Conservation (phyloP, 306 rosid genomes). For the Leucaena leucocephala region DNA sequence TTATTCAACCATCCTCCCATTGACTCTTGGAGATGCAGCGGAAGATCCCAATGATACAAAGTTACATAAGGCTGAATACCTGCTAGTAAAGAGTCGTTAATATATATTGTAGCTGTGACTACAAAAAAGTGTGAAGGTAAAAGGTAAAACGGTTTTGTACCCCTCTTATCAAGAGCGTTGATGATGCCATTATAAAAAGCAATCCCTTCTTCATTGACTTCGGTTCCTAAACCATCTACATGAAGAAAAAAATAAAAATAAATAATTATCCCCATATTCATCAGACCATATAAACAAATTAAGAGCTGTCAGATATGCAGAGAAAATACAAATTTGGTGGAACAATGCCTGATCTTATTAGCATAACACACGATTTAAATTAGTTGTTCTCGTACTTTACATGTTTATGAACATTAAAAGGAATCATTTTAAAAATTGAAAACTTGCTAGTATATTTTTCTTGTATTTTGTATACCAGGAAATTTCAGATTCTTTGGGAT, state of each 20-base stretch:
- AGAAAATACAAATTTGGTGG: no score
- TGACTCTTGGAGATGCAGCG: conserved; percentile 83
- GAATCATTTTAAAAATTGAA: no score
- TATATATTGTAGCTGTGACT: conserved; percentile 22
- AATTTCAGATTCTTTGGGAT: no score
- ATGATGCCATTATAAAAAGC: conserved; percentile 76
- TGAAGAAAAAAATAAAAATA: conserved; percentile 18
- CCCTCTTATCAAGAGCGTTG: conserved; percentile 82
- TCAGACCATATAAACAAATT: not conserved
- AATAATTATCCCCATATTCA: conserved; percentile 22
- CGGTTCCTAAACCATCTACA: conserved; percentile 92
- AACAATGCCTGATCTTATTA: no score
- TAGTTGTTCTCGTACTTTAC: no score
- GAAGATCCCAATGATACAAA: conserved; percentile 97
- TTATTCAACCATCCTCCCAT: conserved; percentile 89
- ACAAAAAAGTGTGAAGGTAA: conserved; percentile 5
- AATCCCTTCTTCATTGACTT: conserved; percentile 81
- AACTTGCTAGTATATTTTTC: no score
- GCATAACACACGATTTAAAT: no score
- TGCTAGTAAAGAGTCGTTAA: conserved; percentile 45
- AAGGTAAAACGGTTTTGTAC: conserved; percentile 42
- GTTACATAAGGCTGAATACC: conserved; percentile 89
- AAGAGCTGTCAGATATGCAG: not conserved
- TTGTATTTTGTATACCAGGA: no score
- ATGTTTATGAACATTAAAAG: no score